Base-by-base conservation (phyloP, 1,284 basidiomycete species). In the Termitomyces sp. region DNA sequence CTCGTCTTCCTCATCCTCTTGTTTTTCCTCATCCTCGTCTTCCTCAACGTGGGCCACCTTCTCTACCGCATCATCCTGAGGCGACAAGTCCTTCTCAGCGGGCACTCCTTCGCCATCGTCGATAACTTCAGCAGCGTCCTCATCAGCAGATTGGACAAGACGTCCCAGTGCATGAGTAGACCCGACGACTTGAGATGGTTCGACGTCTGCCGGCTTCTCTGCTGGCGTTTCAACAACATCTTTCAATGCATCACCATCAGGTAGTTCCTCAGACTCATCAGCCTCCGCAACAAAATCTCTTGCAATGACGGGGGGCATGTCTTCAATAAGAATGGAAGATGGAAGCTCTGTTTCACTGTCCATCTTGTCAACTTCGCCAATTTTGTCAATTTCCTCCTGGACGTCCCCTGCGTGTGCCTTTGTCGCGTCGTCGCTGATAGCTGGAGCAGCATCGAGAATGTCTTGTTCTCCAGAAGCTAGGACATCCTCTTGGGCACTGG, bases 1-100 rank as follows among this genome's bases (percentile, higher is more conserved):
- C 30, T 81, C 81, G 53, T 81, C 81, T 41, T 78, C 81, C 45
- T 73, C 73, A 37, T 72, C 68, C 14, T 30, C 30, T 14, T 41
- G 37, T n/a, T 40, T n/a, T n/a, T 40, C 18, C 9, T 53, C 34
- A 19, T 38, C 18, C 4, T 35, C 13, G 11, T 47, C 21, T 13
- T 44, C 40, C 24, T 42, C 31, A 14, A 21, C 26, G 40, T 21
- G 28, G 7, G 11, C n/a, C 5, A 11, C 14, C 1, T 28, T 14
- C 13, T 39, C 47, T 19, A 50, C 24, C 33, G 14, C n/a, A 37
- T 8, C 26, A 18, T 37, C 24, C 8, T 2, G n/a, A 18, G 24
- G 34, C 1, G n/a, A 26, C 34, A 18, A 3, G n/a, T 35, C 24
- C 16, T 13, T 26, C n/a, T 37, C 11, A 2, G 6, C 6, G 5